Evolutionary conservation across 495 filamentous ascomycete species (phyloP).

Genomic region (Penicillium canescens): DNA sequence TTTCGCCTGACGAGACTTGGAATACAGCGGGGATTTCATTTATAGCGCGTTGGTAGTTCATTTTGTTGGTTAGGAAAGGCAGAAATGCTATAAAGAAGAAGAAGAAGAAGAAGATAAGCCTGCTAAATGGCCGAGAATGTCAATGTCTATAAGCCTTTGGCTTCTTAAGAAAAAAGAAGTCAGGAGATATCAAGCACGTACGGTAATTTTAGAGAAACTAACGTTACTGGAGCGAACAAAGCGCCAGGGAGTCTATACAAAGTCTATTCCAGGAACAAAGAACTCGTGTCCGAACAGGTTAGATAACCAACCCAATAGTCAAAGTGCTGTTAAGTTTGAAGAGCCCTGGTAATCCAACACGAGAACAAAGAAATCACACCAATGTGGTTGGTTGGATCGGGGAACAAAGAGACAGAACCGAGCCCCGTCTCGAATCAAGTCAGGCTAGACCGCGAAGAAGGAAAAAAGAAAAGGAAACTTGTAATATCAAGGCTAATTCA

Average conservation of each 20-base stretch:
- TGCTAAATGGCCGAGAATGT: background rate
- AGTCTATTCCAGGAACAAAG: constrained; percentile 8
- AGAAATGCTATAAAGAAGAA: background rate
- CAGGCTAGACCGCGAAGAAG: background rate
- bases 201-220: background rate
- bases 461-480: background rate
- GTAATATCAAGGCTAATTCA: too few relatives aligned
- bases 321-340: background rate
- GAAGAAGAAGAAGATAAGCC: background rate
- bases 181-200: background rate
- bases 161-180: too few relatives aligned
- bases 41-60: constrained; percentile 5
- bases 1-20: background rate
- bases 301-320: background rate
- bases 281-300: background rate
- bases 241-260: background rate
- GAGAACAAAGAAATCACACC: background rate
- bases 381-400: background rate
- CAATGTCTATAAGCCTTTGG: background rate
- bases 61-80: background rate
- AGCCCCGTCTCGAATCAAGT: background rate
- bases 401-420: background rate
- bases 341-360: background rate
- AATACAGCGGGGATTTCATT: background rate
- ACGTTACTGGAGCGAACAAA: background rate